Evolutionary conservation across 257 asterid species (phyloP).

Genomic region (Solanum sitiens): DNA sequence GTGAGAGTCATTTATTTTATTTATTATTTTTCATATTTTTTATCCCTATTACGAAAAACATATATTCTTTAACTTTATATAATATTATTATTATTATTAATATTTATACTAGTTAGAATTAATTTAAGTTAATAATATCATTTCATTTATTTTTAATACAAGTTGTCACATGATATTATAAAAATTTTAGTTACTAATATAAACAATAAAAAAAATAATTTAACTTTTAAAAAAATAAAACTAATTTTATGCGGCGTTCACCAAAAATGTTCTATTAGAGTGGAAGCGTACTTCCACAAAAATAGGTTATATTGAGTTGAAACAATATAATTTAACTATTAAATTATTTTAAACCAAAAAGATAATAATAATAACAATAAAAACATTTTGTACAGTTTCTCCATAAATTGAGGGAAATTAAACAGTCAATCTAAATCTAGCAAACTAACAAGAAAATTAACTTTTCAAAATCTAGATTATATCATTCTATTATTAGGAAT

Average conservation of each 20-base stretch:
- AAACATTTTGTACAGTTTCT: background rate
- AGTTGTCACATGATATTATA: background rate
- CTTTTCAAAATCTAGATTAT: too few relatives aligned
- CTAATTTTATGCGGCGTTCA: background rate
- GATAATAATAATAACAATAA: background rate
- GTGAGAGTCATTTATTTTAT: background rate
- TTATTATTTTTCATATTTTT: background rate
- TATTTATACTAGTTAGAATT: background rate
- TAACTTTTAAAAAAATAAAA: too few relatives aligned
- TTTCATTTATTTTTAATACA: background rate
- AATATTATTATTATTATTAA: background rate
- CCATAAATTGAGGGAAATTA: background rate
- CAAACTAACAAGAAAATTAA: too few relatives aligned
- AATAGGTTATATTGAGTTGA: background rate
- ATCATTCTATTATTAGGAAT: too few relatives aligned
- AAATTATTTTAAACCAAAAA: background rate
- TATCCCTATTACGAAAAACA: background rate
- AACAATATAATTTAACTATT: too few relatives aligned
- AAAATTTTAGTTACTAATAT: background rate
- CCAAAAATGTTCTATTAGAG: background rate
- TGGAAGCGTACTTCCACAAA: background rate
- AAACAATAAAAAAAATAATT: background rate
- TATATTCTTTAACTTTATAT: background rate
- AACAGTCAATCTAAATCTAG: background rate
- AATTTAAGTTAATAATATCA: background rate